Percentiles rank a stretch among this genome's conserved stretches.
Conservation (phyloP, 148 eudicot genomes). For the Arbutus unedo region DNA sequence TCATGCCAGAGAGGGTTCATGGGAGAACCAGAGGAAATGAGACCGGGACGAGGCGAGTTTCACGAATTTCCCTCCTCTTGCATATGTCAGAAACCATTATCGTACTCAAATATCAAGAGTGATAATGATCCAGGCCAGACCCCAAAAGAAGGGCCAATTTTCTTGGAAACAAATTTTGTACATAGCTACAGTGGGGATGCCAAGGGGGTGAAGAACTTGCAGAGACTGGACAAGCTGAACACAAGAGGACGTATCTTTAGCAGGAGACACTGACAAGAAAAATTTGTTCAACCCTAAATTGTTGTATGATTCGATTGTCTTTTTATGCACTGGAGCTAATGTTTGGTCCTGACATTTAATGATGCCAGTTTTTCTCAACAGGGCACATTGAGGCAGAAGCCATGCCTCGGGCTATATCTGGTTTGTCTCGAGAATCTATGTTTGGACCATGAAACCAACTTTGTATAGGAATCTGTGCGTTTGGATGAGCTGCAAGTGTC, state of each 20-base stretch:
- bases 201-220: slow-evolving; percentile 12
- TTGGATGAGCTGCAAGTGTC: slow-evolving; percentile 15
- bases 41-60: slow-evolving; percentile 73
- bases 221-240: slow-evolving; percentile 13
- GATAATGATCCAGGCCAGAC: slow-evolving; percentile 21
- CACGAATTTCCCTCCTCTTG: slow-evolving; percentile 82
- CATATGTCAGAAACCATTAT: slow-evolving; percentile 65
- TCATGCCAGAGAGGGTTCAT: slow-evolving; percentile 87
- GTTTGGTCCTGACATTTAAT: background rate
- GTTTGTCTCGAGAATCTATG: slow-evolving; percentile 3
- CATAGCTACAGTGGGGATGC: background rate
- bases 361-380: slow-evolving; percentile 1
- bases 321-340: background rate
- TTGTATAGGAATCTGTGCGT: slow-evolving; percentile 14
- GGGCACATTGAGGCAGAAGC: slow-evolving; percentile 2
- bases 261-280: slow-evolving; percentile 20
- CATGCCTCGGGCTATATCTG: slow-evolving; percentile 13
- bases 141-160: slow-evolving; percentile 10
- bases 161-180: slow-evolving; percentile 13
- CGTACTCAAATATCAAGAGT: slow-evolving; percentile 21
- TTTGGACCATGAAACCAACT: background rate
- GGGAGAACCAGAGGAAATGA: slow-evolving; percentile 95
- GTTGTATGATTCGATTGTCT: background rate
- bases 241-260: slow-evolving; percentile 14
- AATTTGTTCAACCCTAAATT: slow-evolving; percentile 23